Base-by-base conservation (phyloP, 495 filamentous ascomycete genomes). In the Xylaria intraflava region DNA sequence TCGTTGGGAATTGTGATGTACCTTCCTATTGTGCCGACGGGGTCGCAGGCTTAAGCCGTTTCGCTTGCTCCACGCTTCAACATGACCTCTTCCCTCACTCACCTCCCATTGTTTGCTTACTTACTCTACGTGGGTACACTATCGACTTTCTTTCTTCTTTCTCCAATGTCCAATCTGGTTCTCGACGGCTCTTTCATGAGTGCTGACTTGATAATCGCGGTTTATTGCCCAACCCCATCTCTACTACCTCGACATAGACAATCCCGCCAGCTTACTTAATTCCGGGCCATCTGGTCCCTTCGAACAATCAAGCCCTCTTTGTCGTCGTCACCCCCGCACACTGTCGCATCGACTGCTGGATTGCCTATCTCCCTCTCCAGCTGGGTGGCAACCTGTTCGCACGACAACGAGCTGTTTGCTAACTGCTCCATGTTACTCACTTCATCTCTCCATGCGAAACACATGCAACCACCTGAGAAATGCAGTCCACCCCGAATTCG, bases 401-500 rank as follows among this genome's bases (percentile, higher is more conserved):
- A 44, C 29, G 31, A 40, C 27, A 22, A 44, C 41, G 6, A 43
- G 49, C 24, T 19, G 24, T 12, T 23, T 26, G 14, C 30, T 20
- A 29, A 29, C 36, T 35, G 27, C 39, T 6, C 49, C 49, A 49
- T 58, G 53, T 47, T 48, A 42, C 50, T 39, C 27, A 49, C 24
- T 46, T 41, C 44, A 27, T 52, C 41, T 16, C 47, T 47, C 43
- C 38, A 36, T 33, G 17, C 39, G 10, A 35, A 39, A 58, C 62
- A 60, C 46, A 64, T 64, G 61, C 27, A 36, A 43, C 42, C 43
- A 46, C 33, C 24, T 6, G 38, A 62, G 24, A 36, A 8, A 72
- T 71, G 68, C 57, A 67, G 44, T 58, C 40, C 24, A 46, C 41
- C 44, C 57, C 60, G 19, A 59, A 62, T 31, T 60, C 61, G 51